Evolutionary conservation across 192 early-diverging fungal species (phyloP).

Genomic region (Backusella parvicylindrica): DNA sequence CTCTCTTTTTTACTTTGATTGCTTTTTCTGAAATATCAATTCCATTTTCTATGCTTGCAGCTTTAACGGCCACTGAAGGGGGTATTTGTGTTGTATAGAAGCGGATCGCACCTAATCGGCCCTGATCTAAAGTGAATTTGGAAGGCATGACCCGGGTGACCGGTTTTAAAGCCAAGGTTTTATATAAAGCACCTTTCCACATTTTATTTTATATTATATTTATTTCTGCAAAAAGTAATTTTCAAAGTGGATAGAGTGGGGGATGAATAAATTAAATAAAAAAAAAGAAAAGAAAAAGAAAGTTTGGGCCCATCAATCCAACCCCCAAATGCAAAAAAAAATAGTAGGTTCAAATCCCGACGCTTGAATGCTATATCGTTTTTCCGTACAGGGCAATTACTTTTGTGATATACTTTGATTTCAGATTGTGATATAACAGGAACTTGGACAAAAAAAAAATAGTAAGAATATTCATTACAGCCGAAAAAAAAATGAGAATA

Average conservation of each 20-base stretch:
- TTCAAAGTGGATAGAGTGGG: neutral
- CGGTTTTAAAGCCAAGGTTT: neutral
- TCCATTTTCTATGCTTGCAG: slow-evolving; percentile 12
- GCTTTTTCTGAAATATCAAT: slow-evolving; percentile 49
- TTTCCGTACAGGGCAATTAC: too few relatives aligned
- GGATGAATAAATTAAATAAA: neutral
- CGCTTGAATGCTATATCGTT: too few relatives aligned
- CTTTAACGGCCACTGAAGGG: neutral
- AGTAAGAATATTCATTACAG: too few relatives aligned
- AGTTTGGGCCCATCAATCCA: neutral
- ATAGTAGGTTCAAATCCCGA: neutral
- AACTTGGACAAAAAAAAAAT: too few relatives aligned
- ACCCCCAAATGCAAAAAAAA: neutral
- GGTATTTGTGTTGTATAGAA: slow-evolving; percentile 6
- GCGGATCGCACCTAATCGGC: slow-evolving; percentile 3
- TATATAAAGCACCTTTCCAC: neutral
- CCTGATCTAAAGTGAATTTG: neutral
- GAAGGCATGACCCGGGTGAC: neutral
- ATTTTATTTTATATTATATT: neutral
- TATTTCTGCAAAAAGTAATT: too few relatives aligned
- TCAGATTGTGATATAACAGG: too few relatives aligned
- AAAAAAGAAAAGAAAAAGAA: neutral
- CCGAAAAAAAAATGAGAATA: too few relatives aligned
- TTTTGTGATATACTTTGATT: too few relatives aligned
- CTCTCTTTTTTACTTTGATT: slow-evolving; percentile 34